Percentiles rank a stretch among this genome's conserved stretches.
Conservation (phyloP, 495 filamentous ascomycete species). For the Rhizodiscina lignyota region DNA sequence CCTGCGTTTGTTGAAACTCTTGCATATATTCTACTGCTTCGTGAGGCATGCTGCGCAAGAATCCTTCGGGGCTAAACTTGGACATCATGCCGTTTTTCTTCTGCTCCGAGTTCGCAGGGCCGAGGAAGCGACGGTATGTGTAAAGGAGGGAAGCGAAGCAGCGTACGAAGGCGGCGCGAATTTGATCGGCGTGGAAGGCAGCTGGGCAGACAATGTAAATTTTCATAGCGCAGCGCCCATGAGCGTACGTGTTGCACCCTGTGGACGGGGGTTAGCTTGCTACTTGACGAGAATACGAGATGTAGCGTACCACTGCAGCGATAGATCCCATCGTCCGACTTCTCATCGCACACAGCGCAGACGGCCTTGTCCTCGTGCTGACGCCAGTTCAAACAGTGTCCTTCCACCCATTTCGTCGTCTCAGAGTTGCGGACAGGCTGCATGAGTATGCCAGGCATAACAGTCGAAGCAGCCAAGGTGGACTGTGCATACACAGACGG, state of each 20-base stretch:
- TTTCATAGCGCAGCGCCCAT: slow-evolving; percentile 64
- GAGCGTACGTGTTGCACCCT: slow-evolving; percentile 60
- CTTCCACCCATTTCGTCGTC: slow-evolving; percentile 80
- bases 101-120: slow-evolving; percentile 60
- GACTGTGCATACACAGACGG: slow-evolving; percentile 93
- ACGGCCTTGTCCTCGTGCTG: slow-evolving; percentile 46
- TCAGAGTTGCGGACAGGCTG: slow-evolving; percentile 79
- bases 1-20: slow-evolving; percentile 87
- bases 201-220: slow-evolving; percentile 77
- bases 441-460: slow-evolving; percentile 79
- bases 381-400: slow-evolving; percentile 71
- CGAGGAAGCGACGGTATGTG: slow-evolving; percentile 78
- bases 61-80: slow-evolving; percentile 86
- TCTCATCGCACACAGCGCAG: slow-evolving; percentile 82
- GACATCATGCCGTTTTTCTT: slow-evolving; percentile 79
- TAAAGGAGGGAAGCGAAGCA: slow-evolving; percentile 91
- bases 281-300: not conserved
- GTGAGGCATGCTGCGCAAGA: slow-evolving; percentile 73
- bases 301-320: slow-evolving; percentile 38
- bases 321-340: slow-evolving; percentile 78
- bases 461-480: slow-evolving; percentile 92
- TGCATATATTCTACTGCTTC: slow-evolving; percentile 81
- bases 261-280: slow-evolving; percentile 11
- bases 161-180: slow-evolving; percentile 83
- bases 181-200: slow-evolving; percentile 79